Base-by-base conservation (phyloP, 257 asterid genomes). In the Cruciata laevipes region DNA sequence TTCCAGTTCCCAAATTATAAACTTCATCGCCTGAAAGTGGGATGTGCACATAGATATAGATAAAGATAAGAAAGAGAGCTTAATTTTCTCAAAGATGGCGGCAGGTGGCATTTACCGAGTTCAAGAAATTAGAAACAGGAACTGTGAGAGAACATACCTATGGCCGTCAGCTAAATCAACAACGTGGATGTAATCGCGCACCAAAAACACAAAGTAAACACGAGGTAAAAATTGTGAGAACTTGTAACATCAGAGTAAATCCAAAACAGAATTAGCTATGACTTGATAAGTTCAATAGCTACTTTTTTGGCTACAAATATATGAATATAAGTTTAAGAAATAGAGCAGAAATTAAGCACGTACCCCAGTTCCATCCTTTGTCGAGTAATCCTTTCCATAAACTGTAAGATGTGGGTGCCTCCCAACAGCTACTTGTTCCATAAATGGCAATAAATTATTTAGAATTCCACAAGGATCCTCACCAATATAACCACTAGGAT, bases 351-450 rank as follows among this genome's bases (percentile, higher is more conserved):
- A 21, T 3, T 53, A 37, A 33, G 44, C 21, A 33, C 82, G 77
- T 80, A 90, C 99, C 89, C 99, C 97, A 11, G 99, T 94, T 66
- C 99, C 97, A 70, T 94, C 99, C 75, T 76, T 82, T 2, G 97
- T 94, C 7, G 56, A 60, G 71, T 94, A 94, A 74, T 94, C 96
- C 73, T 86, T 85, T 76, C 99, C 98, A 75, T 66, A 87, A 75
- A 94, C 89, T 24, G 96, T 90, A 71, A 94, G 84, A 17, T 83
- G 87, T 37, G 90, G 87, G 56, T 86, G 83, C 83, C 99, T 89
- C 66, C 96, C 96, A 60, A 94, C 99, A 58, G 98, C 99, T 23
- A 94, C 94, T 90, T 94, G 99, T 66, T 90, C 96, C 25, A 94
- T 93, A 82, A 84, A 94, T 37, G 98, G 99, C 98, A 90, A 90